Base-by-base conservation (phyloP, 768 basidiomycete species). In the Dacryopinax primogenitus region DNA sequence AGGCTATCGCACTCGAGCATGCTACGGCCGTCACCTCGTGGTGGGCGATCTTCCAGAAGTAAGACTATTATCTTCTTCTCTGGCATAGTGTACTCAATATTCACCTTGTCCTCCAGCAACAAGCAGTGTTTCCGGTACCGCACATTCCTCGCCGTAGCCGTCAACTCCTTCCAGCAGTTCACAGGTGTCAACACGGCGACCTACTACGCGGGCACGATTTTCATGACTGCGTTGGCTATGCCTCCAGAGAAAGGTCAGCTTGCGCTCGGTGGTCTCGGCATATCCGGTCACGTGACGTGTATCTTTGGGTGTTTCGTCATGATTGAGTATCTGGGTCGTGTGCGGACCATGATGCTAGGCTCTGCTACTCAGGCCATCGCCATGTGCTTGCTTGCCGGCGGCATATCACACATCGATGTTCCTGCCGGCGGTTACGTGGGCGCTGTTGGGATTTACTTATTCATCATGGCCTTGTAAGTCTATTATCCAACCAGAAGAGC, bases 71-170 rank as follows among this genome's bases (percentile, higher is more conserved):
- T 39, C 18, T 30, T 16, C 35, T 21, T 18, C 28, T 35, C 63
- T 33, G 28, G 1, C 6, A 21, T 35, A 4, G 21, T 37, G 1
- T 21, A 3, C 51, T 11, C 26, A 28, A 2, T 58, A 18, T 30
- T 58, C 3, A 58, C 51, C 1, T 0, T 2, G 1, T 35, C 2
- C 1, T 21, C 12, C 45, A 68, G 65, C 21, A 68, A 68, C 67
- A 66, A 68, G 34, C 68, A 67, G 58, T 69, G 69, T 66, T 71
- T 71, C 67, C 69, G 69, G 34, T 71, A 71, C 66, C 69, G 70
- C 47, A 71, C 70, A 1, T 18, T 68, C n/a, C 67, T 68, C 16
- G 15, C 69, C 0, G 34, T 71, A 47, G 65, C 62, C 1, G 67
- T 68, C 64, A 71, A 71, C 64, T 51, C 66, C 23, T 35, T 62